Base-by-base conservation (phyloP, 345 rosid genomes). In the Eucalyptus sp. region DNA sequence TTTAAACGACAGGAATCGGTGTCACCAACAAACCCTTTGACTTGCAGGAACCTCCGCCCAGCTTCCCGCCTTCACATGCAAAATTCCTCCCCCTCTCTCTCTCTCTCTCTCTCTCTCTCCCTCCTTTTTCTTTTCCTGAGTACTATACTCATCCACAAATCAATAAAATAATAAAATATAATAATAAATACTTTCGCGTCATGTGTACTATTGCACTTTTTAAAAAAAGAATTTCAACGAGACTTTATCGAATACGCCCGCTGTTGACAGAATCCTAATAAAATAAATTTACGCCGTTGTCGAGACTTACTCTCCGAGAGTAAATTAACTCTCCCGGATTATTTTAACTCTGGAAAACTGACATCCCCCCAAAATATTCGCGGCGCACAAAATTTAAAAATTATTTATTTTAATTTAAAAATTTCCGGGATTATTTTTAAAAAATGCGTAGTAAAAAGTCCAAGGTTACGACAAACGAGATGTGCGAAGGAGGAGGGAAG, bases 21-120 rank as follows among this genome's bases (percentile, higher is more conserved):
- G 80, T 90, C 88, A 86, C 94, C 93, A 93, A 90, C 95, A 90
- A 93, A 95, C 95, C 79, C 95, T 92, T 95, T 94, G 97, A 95
- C 97, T 92, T 93, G 93, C 94, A 89, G 94, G 64, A 64, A 8
- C 5, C 25, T 29, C 54, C 31, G 8, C 86, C 51, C 51, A 64
- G 41, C 92, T 92, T 92, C 94, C 95, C 93, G 93, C 93, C 94
- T 86, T 92, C 92, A 91, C 92, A 91, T 93, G 95, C 94, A 85
- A 89, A 90, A 88, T 89, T 86, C 68, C 37, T 17, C 86, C 22
- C 56, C 51, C 71, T 4, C 15, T 54, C 49, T 1, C 44, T 81
- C 58, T 7, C 43, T 27, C 58, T 27, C 58, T 48, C 49, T 51
- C 50, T 3, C 60, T 8, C 25, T 18, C 58, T 7, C 5, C 43